Evolutionary conservation across 73 alveolate genomes (phyloP).

Genomic region (Urostyla sp.): DNA sequence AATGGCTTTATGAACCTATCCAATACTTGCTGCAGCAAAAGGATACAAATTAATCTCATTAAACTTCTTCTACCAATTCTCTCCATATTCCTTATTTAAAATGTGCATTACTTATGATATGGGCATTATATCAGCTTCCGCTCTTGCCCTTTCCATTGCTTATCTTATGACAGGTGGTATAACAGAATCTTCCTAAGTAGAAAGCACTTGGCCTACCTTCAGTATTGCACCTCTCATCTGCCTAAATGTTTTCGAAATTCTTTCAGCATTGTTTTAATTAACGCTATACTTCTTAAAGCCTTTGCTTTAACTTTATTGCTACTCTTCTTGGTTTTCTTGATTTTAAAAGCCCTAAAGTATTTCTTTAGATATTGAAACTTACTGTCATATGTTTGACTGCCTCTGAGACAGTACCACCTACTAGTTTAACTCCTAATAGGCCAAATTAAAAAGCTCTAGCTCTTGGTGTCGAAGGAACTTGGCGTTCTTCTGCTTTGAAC

Average conservation of each 20-base stretch:
- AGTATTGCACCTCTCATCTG: conserved; percentile 92
- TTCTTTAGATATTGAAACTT: neutral
- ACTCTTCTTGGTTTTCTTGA: neutral
- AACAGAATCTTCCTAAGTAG: conserved; percentile 79
- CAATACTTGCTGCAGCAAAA: conserved; percentile 90
- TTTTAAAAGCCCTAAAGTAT: neutral
- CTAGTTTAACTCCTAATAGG: conserved; percentile 74
- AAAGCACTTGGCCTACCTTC: conserved; percentile 81
- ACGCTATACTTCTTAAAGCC: conserved; percentile 66
- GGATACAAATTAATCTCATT: conserved; percentile 73
- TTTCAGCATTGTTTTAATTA: conserved; percentile 76
- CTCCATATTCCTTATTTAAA: conserved; percentile 67
- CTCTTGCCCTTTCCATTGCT: conserved; percentile 85
- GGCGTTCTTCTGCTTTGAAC: conserved; percentile 67
- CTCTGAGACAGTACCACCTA: conserved; percentile 79
- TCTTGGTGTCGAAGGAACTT: conserved; percentile 75
- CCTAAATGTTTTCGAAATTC: conserved; percentile 72
- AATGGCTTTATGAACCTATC: conserved; percentile 82
- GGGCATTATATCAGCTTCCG: conserved; percentile 89
- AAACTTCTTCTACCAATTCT: conserved; percentile 75
- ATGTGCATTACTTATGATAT: conserved; percentile 69
- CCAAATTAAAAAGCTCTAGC: conserved; percentile 82
- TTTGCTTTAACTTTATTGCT: too few relatives aligned
- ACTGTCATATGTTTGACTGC: conserved; percentile 57
- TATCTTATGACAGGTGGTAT: conserved; percentile 79